These are phyloP conservation scores for Exserohilum rostratum DNA, from an alignment of 2,329 filamentous ascomycete species.

Conservation along the genomic window DNA sequence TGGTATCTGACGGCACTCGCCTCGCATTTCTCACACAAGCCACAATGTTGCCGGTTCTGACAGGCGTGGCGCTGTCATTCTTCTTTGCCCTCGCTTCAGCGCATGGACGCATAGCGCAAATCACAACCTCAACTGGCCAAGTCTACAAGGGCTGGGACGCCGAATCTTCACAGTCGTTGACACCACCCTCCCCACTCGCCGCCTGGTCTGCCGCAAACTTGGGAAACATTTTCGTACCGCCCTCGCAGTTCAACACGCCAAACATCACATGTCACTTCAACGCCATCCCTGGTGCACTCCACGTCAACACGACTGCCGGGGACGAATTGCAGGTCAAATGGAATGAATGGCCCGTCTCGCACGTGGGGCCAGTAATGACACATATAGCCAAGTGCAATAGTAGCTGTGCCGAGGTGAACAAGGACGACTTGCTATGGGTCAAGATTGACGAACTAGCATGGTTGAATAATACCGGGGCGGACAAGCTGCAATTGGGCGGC, in stretches of 20 bases:
- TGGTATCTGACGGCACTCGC: neutral
- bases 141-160: constrained; percentile 36
- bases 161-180: constrained; percentile 9
- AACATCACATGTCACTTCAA: constrained; percentile 64
- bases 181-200: constrained; percentile 17
- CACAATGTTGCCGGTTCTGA: neutral
- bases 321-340: constrained; percentile 58
- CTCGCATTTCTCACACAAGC: too few species aligned
- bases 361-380: constrained; percentile 43
- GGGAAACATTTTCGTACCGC: constrained; percentile 32
- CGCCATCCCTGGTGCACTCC: constrained; percentile 57
- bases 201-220: constrained; percentile 35
- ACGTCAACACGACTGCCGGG: constrained; percentile 63
- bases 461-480: constrained; percentile 31
- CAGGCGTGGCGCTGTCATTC: neutral
- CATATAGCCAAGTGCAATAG: constrained; percentile 40
- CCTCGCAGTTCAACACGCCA: constrained; percentile 29
- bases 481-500: constrained; percentile 19
- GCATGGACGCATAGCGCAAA: constrained; percentile 33
- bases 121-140: constrained; percentile 24
- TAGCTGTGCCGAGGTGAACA: constrained; percentile 27
- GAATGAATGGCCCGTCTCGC: constrained; percentile 51
- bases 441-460: constrained; percentile 42
- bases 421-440: constrained; percentile 33
- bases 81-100: neutral